A percentile compares a stretch with the other conserved stretches of the same genome.
Conservation (phyloP, 208 protist genomes). For the Angomonas deanei region DNA sequence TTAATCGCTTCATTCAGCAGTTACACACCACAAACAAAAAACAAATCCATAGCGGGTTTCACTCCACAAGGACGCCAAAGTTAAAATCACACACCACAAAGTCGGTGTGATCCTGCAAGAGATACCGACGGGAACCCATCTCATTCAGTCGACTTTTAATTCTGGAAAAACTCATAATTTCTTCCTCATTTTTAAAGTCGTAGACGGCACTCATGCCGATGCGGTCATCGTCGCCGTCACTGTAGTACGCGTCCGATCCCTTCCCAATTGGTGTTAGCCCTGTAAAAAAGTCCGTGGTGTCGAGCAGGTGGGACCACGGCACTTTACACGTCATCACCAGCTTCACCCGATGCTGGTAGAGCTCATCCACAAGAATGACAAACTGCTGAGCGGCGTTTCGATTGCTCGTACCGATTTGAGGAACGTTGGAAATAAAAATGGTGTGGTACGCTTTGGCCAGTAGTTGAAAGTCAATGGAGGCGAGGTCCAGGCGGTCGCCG, state of each 20-base stretch:
- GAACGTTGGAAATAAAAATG: constrained; percentile 75
- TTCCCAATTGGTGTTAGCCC: constrained; percentile 4
- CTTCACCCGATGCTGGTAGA: constrained; percentile 89
- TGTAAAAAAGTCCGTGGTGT: constrained; percentile 2
- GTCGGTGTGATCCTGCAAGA: constrained; percentile 57
- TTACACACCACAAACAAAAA: too few relatives aligned
- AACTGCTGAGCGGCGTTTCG: constrained; percentile 79
- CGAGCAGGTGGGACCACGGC: constrained; percentile 60
- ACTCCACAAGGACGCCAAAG: constrained; percentile 35
- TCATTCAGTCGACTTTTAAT: constrained; percentile 71
- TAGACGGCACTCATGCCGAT: constrained; percentile 54
- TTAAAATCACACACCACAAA: constrained; percentile 74
- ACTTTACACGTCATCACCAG: constrained; percentile 72
- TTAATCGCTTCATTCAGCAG: too few relatives aligned
- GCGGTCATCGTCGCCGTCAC: constrained; percentile 76
- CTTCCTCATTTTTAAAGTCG: constrained; percentile 70
- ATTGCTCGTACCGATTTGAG: constrained; percentile 49
- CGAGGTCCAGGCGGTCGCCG: constrained; percentile 30
- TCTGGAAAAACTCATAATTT: constrained; percentile 67
- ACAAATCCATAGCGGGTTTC: background rate
- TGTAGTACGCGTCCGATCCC: constrained; percentile 36
- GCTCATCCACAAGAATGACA: constrained; percentile 79
- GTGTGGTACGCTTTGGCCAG: constrained; percentile 73
- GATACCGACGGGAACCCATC: constrained; percentile 68
- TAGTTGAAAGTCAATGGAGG: constrained; percentile 67